Evolutionary conservation across 1,284 basidiomycete genomes (phyloP).

Genomic region (Boletellus deceptivus): DNA sequence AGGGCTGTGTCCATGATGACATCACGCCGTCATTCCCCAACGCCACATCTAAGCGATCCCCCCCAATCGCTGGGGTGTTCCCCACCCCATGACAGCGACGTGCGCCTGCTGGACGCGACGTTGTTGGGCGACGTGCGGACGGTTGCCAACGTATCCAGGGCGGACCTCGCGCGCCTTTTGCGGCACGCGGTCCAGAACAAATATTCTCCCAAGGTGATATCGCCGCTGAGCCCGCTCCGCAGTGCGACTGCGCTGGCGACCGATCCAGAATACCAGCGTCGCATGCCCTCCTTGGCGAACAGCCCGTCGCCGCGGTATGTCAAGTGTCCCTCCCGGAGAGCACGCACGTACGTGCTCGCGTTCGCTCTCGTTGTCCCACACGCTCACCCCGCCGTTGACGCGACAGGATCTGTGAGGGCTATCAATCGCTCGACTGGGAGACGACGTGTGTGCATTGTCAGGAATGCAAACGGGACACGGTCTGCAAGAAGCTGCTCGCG

Average conservation of each 20-base stretch:
- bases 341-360: conserved; percentile 26
- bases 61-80: conserved; percentile 7
- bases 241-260: conserved; percentile 12
- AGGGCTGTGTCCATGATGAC: conserved; percentile 17
- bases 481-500: conserved; percentile 26
- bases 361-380: no score
- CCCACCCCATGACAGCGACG: conserved; percentile 1
- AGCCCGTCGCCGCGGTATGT: conserved; percentile 23
- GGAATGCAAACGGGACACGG: conserved; percentile 27
- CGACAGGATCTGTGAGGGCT: conserved; percentile 20
- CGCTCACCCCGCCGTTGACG: no score
- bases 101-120: neutral
- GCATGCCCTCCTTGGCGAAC: conserved; percentile 24
- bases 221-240: conserved; percentile 33
- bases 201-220: conserved; percentile 29
- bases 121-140: conserved; percentile 1
- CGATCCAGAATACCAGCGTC: conserved; percentile 18
- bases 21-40: conserved; percentile 5
- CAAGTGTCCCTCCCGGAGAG: conserved; percentile 13
- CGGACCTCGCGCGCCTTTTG: conserved; percentile 27
- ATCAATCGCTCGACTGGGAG: conserved; percentile 21
- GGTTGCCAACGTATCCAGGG: conserved; percentile 6
- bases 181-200: conserved; percentile 26
- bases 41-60: neutral
- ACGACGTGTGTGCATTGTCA: conserved; percentile 26